phyloP scores from a whole-genome alignment of 352 stramenopile species.

The Phytophthora europaea region DNA sequence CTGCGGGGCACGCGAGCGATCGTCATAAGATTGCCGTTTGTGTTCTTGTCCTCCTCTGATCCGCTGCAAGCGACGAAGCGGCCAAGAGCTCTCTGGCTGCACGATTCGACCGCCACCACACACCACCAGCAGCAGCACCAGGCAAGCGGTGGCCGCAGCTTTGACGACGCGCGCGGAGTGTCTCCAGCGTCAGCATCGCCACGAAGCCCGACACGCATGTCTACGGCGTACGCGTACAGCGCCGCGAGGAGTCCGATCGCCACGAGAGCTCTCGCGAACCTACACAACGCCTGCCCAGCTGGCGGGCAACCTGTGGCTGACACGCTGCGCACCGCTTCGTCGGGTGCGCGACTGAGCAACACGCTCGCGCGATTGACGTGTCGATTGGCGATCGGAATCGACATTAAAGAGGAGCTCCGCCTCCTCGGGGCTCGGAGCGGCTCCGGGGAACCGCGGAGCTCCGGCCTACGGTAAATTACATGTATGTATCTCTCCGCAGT shows the following conservation, averaged over 20 bases:
- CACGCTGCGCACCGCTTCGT: constrained; percentile 25
- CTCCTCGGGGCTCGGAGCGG: constrained; percentile 12
- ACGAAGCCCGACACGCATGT: constrained; percentile 7
- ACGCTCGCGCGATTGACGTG: constrained; percentile 9
- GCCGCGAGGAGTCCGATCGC: constrained; percentile 20
- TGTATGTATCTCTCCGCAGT: background rate
- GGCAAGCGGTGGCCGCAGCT: background rate
- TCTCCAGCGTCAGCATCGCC: constrained; percentile 1
- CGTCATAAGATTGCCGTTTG: constrained; percentile 24
- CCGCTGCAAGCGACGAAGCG: constrained; percentile 18
- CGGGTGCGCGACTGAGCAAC: constrained; percentile 43
- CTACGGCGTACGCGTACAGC: constrained; percentile 14
- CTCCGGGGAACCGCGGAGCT: constrained; percentile 16
- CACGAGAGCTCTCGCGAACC: constrained; percentile 37
- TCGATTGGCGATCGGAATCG: constrained; percentile 29
- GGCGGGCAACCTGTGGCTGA: constrained; percentile 30
- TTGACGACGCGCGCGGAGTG: background rate
- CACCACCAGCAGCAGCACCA: background rate
- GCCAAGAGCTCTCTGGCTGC: background rate
- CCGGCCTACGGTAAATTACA: background rate
- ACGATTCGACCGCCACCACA: background rate
- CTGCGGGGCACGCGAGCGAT: constrained; percentile 6
- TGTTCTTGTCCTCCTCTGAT: background rate
- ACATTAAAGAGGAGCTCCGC: constrained; percentile 19
- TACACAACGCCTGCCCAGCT: constrained; percentile 39